Conservation (phyloP, 1,284 basidiomycete genomes). For the Heterobasidion annosum region DNA sequence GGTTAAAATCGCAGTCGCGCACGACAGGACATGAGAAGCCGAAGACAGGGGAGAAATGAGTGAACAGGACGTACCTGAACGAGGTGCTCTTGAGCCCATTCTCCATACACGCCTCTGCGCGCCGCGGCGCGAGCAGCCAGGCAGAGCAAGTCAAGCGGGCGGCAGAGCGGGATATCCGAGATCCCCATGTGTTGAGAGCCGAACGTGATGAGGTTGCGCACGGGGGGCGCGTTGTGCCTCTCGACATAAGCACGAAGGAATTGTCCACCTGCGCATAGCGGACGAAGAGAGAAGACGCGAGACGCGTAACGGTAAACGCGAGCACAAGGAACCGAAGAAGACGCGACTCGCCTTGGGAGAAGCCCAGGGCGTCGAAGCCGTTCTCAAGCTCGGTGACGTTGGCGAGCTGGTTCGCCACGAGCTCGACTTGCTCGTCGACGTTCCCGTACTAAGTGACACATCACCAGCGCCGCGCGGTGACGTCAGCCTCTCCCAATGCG, state of each 20-base stretch:
- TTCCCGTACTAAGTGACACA: constrained; percentile 61
- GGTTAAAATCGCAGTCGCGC: background rate
- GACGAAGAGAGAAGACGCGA: background rate
- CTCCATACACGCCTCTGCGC: constrained; percentile 69
- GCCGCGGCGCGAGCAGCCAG: constrained; percentile 67
- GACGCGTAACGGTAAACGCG: background rate
- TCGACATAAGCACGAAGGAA: constrained; percentile 90
- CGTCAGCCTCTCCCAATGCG: background rate
- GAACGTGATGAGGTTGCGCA: constrained; percentile 86
- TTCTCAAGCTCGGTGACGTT: constrained; percentile 57
- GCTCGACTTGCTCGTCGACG: constrained; percentile 62
- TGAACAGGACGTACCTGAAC: constrained; percentile 48
- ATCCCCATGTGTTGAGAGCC: constrained; percentile 83
- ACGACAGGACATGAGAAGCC: background rate
- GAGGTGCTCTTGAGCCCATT: constrained; percentile 78
- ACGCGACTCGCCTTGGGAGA: constrained; percentile 67
- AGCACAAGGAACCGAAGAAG: background rate
- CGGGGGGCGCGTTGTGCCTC: constrained; percentile 68
- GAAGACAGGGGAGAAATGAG: background rate
- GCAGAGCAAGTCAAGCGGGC: constrained; percentile 67
- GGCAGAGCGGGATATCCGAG: constrained; percentile 71
- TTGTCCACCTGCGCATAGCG: constrained; percentile 49
- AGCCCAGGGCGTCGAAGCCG: constrained; percentile 89
- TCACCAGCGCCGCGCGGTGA: background rate
- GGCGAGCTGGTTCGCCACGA: constrained; percentile 62